Evolutionary conservation across 306 rosid species (phyloP), one percentile per base, ranked within the genome.

Genomic region (Alnus rubra): DNA sequence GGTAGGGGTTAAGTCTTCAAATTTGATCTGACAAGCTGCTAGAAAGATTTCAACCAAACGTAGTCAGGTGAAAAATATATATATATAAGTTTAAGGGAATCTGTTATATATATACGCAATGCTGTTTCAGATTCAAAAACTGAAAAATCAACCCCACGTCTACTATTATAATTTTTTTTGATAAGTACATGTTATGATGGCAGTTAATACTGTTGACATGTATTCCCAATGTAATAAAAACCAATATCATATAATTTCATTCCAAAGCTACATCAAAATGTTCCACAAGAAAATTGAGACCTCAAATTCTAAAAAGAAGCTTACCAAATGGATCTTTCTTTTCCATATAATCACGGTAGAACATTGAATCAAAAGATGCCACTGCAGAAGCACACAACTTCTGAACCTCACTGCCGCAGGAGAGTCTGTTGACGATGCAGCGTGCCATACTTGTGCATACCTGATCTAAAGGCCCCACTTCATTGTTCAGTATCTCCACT

Each of bases 371-470:
- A 76, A 86, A 90, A 74, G 75, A 84, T 76, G 88, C 93, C 52
- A 90, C 77, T 44, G 97, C 97, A 82, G 90, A 81, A 69, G 85
- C 79, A 76, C 98, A 94, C 82, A 94, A 80, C 85, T 87, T 88
- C 85, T 89, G 98, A 77, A 94, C 93, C 85, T 92, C 93, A 71
- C 91, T 87, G 77, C 97, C 97, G 68, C 94, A 92, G 49, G 97
- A 87, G 70, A 94, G 94, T 84, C 97, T 81, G 89, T 94, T 94
- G 71, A 94, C 98, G 53, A 92, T 90, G 48, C 97, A 91, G 9
- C 98, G 88, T 0, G 90, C 87, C 93, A 88, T 90, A 76, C 77
- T 86, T 67, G 88, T 87, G 80, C 89, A 88, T 74, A 89, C 97
- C 79, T 88, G 89, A 83, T 89, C 94, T 44, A 90, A 78, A 15